phyloP scores from a whole-genome alignment of 441 rosid genomes.

The Eutrema salsugineum region DNA sequence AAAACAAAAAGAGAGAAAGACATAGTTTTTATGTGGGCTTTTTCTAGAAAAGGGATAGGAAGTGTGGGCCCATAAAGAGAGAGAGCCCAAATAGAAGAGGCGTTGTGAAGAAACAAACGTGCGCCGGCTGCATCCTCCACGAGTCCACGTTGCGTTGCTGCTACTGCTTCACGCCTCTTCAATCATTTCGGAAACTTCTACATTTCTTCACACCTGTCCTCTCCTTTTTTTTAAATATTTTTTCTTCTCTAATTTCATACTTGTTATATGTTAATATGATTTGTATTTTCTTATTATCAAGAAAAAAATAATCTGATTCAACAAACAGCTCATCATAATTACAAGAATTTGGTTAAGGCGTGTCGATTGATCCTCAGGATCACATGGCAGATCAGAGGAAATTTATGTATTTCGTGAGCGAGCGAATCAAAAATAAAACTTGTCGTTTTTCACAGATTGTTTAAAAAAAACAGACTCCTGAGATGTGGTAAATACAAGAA shows the following conservation, averaged over 20 bases:
- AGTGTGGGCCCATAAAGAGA: background rate
- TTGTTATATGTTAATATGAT: too few species aligned
- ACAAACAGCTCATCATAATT: slow-evolving; percentile 10
- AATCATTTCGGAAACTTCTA: slow-evolving; percentile 11
- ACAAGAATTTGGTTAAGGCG: background rate
- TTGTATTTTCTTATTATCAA: too few species aligned
- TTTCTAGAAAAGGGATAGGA: background rate
- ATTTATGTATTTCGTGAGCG: background rate
- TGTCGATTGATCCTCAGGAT: background rate
- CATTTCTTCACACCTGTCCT: slow-evolving; percentile 20
- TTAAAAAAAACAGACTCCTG: background rate
- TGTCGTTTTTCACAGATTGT: slow-evolving; percentile 18
- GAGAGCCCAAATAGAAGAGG: slow-evolving; percentile 5
- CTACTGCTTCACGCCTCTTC: slow-evolving; percentile 7
- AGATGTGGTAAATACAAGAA: background rate
- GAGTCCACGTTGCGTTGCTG: slow-evolving; percentile 16
- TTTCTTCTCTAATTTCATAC: background rate
- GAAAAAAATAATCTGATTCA: background rate
- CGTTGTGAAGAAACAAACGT: slow-evolving; percentile 17
- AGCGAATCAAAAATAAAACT: background rate
- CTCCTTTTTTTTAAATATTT: background rate
- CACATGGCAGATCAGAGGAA: background rate
- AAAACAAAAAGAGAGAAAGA: slow-evolving; percentile 1
- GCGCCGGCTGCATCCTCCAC: slow-evolving; percentile 10
- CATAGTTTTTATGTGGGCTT: background rate